Evolutionary conservation across 345 rosid genomes (phyloP), one percentile per base, ranked within the genome.

Genomic region (Citrus mangshanensis): DNA sequence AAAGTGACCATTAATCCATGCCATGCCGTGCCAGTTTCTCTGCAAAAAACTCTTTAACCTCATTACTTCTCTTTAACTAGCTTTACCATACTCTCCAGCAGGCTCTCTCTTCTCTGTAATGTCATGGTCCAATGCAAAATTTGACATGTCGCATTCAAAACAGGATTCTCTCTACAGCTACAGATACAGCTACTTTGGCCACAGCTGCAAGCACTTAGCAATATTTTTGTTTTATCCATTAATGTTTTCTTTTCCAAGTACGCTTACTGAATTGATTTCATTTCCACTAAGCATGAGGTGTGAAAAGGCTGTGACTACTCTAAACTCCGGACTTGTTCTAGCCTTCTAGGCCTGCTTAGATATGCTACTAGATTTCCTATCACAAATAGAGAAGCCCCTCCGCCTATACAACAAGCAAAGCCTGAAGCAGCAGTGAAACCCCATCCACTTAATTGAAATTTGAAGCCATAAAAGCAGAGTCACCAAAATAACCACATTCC

Each of bases 401-500:
- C 7, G 13, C 73, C 77, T 32, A 68, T 54, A 27, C 40, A 67
- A 27, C 34, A 61, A 62, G 32, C 62, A 40, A 81, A 79, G 65
- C 27, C 77, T 54, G 65, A 32, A 35, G 72, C 56, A 46, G 74
- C n/a, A 32, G 68, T 4, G 55, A 18, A 37, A 80, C 66, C 59
- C 75, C 55, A 30, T 66, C 22, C 73, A 42, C 72, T 75, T 65
- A 46, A 46, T 22, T 59, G 51, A 58, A 46, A 27, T 28, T 72
- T 35, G 72, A 80, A 68, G 60, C 67, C 73, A 82, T 58, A 54
- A 78, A 66, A 74, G 42, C 7, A 54, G 73, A 74, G 72, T 81
- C 78, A 77, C 86, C 62, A 64, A 78, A 68, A 79, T 38, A 68
- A 64, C 78, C 81, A 79, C 76, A 77, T 83, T 84, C 82, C 81